Conservation (phyloP, 2,329 filamentous ascomycete species). For the Harringtonia lauricola region DNA sequence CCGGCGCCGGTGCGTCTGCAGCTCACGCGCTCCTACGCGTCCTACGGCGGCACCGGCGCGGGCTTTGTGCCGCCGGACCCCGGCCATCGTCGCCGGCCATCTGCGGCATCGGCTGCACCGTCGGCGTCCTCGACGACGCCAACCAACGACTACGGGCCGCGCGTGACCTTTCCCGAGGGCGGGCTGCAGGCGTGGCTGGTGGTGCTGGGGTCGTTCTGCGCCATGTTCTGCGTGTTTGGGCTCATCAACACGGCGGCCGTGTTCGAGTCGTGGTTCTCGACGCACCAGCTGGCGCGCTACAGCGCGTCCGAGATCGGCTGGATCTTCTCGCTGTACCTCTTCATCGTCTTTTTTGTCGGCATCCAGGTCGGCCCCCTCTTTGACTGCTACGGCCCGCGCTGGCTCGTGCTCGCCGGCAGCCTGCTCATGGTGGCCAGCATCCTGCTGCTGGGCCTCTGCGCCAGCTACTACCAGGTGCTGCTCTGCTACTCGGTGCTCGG, state of each 20-base stretch:
- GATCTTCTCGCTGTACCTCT: constrained; percentile 76
- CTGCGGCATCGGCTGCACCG: neutral
- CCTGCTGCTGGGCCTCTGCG: constrained; percentile 58
- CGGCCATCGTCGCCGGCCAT: neutral
- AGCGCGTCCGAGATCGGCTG: constrained; percentile 63
- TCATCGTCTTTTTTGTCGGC: constrained; percentile 71
- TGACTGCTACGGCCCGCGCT: constrained; percentile 60
- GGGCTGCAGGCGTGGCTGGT: constrained; percentile 63
- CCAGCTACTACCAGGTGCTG: constrained; percentile 70
- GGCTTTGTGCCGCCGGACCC: neutral
- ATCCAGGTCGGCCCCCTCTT: constrained; percentile 76
- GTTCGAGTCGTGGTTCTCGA: constrained; percentile 66
- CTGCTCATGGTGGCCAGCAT: constrained; percentile 49
- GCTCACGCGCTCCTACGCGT: neutral
- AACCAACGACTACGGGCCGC: constrained; percentile 4
- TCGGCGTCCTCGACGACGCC: neutral
- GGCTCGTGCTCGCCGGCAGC: constrained; percentile 55
- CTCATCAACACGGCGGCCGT: constrained; percentile 66
- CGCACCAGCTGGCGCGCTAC: constrained; percentile 59
- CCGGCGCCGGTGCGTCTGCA: neutral
- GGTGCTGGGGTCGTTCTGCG: constrained; percentile 65
- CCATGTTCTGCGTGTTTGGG: constrained; percentile 59
- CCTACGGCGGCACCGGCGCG: neutral
- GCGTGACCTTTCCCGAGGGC: constrained; percentile 58
- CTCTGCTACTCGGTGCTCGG: constrained; percentile 64